Evolutionary conservation across 495 filamentous ascomycete species (phyloP).

Genomic region (Penicillium turbatum): DNA sequence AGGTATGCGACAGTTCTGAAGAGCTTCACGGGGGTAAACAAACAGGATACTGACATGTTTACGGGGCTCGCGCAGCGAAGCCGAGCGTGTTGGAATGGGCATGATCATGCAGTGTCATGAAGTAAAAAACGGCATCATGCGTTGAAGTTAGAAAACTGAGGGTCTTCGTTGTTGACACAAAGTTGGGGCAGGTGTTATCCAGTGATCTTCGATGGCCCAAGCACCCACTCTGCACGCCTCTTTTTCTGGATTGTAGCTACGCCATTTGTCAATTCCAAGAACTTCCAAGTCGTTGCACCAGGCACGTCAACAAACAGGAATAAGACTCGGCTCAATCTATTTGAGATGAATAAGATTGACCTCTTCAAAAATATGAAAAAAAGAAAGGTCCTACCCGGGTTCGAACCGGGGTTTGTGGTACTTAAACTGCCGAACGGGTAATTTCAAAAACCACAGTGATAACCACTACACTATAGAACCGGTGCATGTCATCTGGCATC

Average conservation of each 20-base stretch:
- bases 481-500: background rate
- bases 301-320: no score
- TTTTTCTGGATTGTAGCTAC: no score
- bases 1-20: background rate
- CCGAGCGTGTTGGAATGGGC: constrained; percentile 42
- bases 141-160: background rate
- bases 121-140: background rate
- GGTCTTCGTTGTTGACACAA: background rate
- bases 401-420: background rate
- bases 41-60: constrained; percentile 31
- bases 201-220: background rate
- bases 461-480: constrained; percentile 1
- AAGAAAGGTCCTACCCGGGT: background rate
- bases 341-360: no score
- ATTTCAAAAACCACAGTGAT: constrained; percentile 1
- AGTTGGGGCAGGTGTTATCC: background rate
- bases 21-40: constrained; percentile 1
- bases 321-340: no score
- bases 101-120: constrained; percentile 21
- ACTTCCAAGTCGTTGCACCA: no score
- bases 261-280: no score
- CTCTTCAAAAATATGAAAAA: background rate
- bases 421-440: background rate
- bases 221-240: background rate
- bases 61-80: constrained; percentile 36